Evolutionary conservation across 805 yeast species (phyloP), one percentile per base, ranked within the genome.

Genomic region (Lipomyces yamadae): DNA sequence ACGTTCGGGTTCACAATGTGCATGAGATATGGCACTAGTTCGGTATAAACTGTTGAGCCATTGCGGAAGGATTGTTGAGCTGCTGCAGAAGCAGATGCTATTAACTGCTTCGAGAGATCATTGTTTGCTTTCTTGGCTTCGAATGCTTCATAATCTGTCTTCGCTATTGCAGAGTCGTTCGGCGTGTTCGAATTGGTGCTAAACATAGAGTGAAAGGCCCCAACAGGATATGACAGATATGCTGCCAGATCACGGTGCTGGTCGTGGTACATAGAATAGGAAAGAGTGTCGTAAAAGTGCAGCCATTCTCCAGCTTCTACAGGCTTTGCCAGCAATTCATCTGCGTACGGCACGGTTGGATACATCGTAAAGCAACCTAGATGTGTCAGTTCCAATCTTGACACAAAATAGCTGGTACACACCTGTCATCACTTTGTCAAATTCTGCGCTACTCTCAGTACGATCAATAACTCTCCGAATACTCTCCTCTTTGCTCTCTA

Each of bases 231-330:
- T 0, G 88, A 78, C 3, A 83, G 80, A 73, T 91, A 92, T 30
- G 84, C 79, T 33, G 81, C 78, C 59, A 87, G 72, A 30, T 83
- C 86, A 2, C 81, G 81, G 66, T 81, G 80, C 61, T 82, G 83
- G 62, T 78, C 78, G 45, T 74, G 81, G 58, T 79, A 79, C 0
- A 80, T 78, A 55, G 78, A 78, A 11, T 68, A 69, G 50, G 77
- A 76, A 75, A 88, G 76, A n/a, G 78, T 58, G 75, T 93, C 98
- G 69, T 87, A 84, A 74, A 89, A 90, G 70, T 78, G 83, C 35
- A 90, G 74, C 97, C 97, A 93, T 69, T 91, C 95, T 54, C 90
- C 84, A 7, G 92, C 78, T 33, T 76, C 79, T 13, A 84, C 76
- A 0, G 96, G 89, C 70, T 88, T 88, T 15, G 65, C 54, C 34